Percentiles rank a stretch among this genome's conserved stretches.
Evolutionary conservation across 1,139 yeast genomes (phyloP).

Genomic region (Citeromyces hawaiiensis): DNA sequence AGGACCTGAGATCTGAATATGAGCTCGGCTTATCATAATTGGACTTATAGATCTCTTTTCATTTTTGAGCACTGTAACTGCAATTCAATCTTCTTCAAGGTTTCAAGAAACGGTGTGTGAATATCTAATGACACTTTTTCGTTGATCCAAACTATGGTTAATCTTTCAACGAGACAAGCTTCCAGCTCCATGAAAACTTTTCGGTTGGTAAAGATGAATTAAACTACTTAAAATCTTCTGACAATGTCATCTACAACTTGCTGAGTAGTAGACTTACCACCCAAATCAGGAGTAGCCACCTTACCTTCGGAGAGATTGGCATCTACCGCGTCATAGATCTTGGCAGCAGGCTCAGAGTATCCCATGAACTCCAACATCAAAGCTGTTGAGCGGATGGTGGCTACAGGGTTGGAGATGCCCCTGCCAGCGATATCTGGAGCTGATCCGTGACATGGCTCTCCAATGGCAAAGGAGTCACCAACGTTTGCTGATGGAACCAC

Average conservation of each 20-base stretch:
- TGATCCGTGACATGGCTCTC: constrained; percentile 93
- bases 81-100: too few species aligned
- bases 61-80: too few species aligned
- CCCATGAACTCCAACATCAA: constrained; percentile 99
- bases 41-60: too few species aligned
- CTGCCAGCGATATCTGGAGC: constrained; percentile 98
- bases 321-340: constrained; percentile 80
- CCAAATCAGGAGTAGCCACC: constrained; percentile 90
- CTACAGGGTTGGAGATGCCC: constrained; percentile 98
- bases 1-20: too few species aligned
- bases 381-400: constrained; percentile 84
- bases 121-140: too few species aligned
- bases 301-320: constrained; percentile 92
- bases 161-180: too few species aligned
- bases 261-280: constrained; percentile 80
- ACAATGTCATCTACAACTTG: constrained; percentile 81
- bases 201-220: too few species aligned
- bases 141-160: too few species aligned
- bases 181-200: too few species aligned
- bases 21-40: too few species aligned
- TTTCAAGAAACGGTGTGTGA: too few species aligned
- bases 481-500: constrained; percentile 98
- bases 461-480: constrained; percentile 95
- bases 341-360: constrained; percentile 64
- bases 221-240: constrained; percentile 26